Conservation (phyloP, 2,329 filamentous ascomycete genomes). For the Cadophora luteo-olivacea region DNA sequence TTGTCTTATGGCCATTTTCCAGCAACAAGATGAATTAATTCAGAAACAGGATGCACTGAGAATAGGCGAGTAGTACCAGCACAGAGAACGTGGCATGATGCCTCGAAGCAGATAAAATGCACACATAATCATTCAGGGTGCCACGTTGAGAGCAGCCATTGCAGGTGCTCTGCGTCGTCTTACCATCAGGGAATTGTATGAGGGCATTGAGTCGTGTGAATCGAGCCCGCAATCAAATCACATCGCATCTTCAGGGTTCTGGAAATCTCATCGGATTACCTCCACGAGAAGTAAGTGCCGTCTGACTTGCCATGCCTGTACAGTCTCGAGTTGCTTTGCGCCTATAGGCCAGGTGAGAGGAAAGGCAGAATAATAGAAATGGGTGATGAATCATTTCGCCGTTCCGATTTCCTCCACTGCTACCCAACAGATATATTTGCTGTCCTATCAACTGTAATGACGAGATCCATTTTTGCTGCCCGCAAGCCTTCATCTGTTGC, state of each 20-base stretch:
- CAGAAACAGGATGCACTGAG: constrained; percentile 26
- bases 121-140: constrained; percentile 14
- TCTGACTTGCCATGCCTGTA: neutral
- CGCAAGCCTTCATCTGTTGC: neutral
- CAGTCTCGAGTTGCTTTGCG: neutral
- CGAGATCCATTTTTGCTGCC: constrained; percentile 5
- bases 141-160: constrained; percentile 9
- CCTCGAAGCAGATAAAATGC: constrained; percentile 16
- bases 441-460: constrained; percentile 16
- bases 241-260: neutral
- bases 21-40: constrained; percentile 16
- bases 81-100: neutral
- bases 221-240: neutral
- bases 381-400: constrained; percentile 12
- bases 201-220: constrained; percentile 22
- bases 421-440: neutral
- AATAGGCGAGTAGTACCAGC: constrained; percentile 19
- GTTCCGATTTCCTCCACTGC: constrained; percentile 8
- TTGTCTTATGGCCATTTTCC: neutral
- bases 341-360: neutral
- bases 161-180: constrained; percentile 12
- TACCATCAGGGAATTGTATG: constrained; percentile 9
- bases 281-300: neutral
- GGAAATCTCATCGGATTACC: neutral
- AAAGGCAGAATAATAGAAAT: constrained; percentile 4